Conservation (phyloP, 257 asterid species). For the Capsicum chinense region DNA sequence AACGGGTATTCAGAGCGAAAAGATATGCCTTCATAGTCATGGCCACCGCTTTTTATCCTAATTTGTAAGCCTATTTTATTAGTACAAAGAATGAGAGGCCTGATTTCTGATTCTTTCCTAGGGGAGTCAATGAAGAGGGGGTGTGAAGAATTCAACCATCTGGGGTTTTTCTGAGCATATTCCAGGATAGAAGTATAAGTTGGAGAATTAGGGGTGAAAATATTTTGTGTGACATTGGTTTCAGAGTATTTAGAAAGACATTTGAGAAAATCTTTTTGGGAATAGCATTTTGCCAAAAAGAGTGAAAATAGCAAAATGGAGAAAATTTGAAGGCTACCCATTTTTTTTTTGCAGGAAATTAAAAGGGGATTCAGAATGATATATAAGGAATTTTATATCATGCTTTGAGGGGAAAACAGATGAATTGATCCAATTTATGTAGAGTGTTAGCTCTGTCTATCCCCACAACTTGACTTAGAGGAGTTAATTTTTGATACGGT, state of each 20-base stretch:
- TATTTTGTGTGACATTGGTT: too few relatives aligned
- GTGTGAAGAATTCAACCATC: constrained; percentile 25
- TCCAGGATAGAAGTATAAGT: too few relatives aligned
- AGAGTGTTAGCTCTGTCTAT: background rate
- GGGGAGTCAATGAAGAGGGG: constrained; percentile 7
- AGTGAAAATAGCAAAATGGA: background rate
- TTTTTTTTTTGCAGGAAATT: background rate
- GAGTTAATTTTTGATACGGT: background rate
- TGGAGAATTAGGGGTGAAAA: too few relatives aligned
- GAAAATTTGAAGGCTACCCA: background rate
- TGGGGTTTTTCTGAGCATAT: background rate
- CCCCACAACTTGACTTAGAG: background rate
- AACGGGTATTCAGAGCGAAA: constrained; percentile 3
- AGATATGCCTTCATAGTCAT: constrained; percentile 9
- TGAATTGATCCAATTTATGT: background rate
- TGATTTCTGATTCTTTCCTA: constrained; percentile 25
- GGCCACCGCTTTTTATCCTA: background rate
- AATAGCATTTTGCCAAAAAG: background rate
- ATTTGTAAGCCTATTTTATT: background rate
- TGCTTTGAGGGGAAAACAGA: background rate
- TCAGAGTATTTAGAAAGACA: too few relatives aligned
- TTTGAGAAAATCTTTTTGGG: background rate
- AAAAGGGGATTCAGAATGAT: background rate
- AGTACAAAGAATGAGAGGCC: background rate
- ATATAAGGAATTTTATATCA: background rate